Evolutionary conservation across 768 basidiomycete species (phyloP), one percentile per base, ranked within the genome.

Genomic region (Kwoniella dendrophila): DNA sequence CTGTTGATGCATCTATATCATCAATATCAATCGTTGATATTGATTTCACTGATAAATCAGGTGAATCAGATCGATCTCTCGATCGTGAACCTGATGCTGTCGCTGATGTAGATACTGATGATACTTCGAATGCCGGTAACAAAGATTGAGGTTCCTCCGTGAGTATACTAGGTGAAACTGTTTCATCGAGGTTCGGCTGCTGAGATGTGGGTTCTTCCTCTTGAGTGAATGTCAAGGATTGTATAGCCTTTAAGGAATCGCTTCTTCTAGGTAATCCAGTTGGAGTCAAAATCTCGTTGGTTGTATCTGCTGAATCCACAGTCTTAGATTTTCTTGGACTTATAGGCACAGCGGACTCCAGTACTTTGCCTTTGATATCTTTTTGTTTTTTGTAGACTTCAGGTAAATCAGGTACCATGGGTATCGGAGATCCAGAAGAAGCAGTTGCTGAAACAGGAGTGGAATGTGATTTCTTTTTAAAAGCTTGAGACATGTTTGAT

Each of bases 401-500:
- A 14, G 72, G 72, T 52, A 74, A 29, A 18, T 60, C 68, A 26
- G 73, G 73, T 2, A 74, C 68, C 22, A 52, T 36, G 1, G 68
- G 68, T 20, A 69, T 55, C 1, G 59, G 38, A 7, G 40, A 54
- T 5, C 27, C 50, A 45, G 41, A 56, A 3, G 55, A 49, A 12
- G 55, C 18, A 29, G 27, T 47, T 16, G 56, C 56, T 12, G 34
- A 50, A 56, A 18, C 60, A 49, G 41, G 65, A 30, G 32, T 51
- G 41, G 56, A 48, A 49, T 57, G 57, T 26, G 60, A 51, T 45
- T 59, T 61, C 53, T 63, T 60, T 45, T 68, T 71, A 64, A 74
- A 74, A 8, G 73, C 70, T n/a, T 60, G 53, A 29, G 61, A 61
- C 68, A 74, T 71, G 52, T 74, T 74, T 24, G 63, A 64, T 36